A percentile compares a stretch with the other conserved stretches of the same genome.
These are phyloP conservation scores for Eleusine indica DNA, from an alignment of 176 grass and related monocot species.

Conservation along the genomic window DNA sequence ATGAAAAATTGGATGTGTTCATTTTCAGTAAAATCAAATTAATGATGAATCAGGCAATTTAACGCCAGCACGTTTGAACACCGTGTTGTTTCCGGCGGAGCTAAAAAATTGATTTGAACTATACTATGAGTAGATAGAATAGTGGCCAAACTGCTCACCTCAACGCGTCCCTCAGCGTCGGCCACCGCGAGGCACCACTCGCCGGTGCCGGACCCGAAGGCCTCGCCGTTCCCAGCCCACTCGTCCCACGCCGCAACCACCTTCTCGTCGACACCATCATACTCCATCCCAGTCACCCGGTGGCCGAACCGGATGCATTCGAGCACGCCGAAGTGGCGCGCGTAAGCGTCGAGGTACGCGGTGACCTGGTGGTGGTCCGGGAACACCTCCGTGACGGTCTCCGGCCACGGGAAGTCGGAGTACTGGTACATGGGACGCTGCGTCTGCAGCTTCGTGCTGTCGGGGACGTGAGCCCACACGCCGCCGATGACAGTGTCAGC, in stretches of 20 bases:
- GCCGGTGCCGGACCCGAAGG: conserved; percentile 48
- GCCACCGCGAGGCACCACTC: conserved; percentile 30
- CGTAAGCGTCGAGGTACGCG: conserved; percentile 61
- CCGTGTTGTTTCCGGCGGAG: no score
- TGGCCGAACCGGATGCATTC: conserved; percentile 55
- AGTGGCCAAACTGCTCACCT: no score
- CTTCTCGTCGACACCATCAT: conserved; percentile 38
- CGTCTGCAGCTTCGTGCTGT: conserved; percentile 52
- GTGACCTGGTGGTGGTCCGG: conserved; percentile 44
- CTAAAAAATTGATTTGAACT: no score
- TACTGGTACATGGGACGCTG: conserved; percentile 42
- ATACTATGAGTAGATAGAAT: no score
- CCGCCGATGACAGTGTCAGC: conserved; percentile 45
- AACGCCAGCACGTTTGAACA: no score
- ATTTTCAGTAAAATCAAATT: no score
- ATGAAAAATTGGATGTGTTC: no score
- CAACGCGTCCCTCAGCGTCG: no score
- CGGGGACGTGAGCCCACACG: conserved; percentile 45
- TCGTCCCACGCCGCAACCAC: conserved; percentile 47
- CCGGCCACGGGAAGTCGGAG: conserved; percentile 68
- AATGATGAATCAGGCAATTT: no score
- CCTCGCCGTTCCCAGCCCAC: conserved; percentile 64
- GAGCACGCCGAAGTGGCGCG: conserved; percentile 58
- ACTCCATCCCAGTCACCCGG: conserved; percentile 50
- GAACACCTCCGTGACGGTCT: conserved; percentile 24